phyloP scores from a whole-genome alignment of 1,284 basidiomycete species.

The Mixia osmundae region DNA sequence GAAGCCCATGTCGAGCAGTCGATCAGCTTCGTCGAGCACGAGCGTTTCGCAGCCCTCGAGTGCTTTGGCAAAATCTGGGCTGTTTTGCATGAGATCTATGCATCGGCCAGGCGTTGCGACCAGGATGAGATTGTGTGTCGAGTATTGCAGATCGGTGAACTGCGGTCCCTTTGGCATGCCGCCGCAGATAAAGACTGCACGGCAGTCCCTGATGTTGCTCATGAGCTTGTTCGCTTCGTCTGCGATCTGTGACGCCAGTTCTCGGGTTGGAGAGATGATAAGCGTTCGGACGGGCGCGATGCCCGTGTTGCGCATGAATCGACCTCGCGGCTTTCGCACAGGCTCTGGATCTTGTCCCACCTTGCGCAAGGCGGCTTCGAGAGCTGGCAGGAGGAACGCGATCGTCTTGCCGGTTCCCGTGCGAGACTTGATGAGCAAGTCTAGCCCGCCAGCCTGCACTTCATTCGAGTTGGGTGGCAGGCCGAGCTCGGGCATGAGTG shows the following conservation, averaged over 20 bases:
- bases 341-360: slow-evolving; percentile 11
- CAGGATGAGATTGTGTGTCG: too few species aligned
- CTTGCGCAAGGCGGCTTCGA: slow-evolving; percentile 29
- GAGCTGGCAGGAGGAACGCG: slow-evolving; percentile 67
- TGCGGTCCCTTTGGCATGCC: slow-evolving; percentile 45
- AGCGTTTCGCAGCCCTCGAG: slow-evolving; percentile 39
- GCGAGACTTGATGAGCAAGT: slow-evolving; percentile 49
- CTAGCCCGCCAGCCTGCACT: background rate
- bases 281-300: slow-evolving; percentile 37
- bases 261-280: slow-evolving; percentile 89
- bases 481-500: slow-evolving; percentile 29
- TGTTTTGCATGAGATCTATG: slow-evolving; percentile 46
- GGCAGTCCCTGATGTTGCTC: slow-evolving; percentile 37
- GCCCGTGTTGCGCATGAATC: too few species aligned
- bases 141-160: too few species aligned
- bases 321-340: slow-evolving; percentile 11
- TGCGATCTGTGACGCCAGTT: slow-evolving; percentile 95
- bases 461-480: slow-evolving; percentile 4
- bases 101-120: slow-evolving; percentile 84
- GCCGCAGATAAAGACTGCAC: slow-evolving; percentile 57
- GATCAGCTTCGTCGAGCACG: slow-evolving; percentile 87
- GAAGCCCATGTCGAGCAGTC: slow-evolving; percentile 90
- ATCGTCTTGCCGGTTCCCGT: slow-evolving; percentile 86
- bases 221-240: slow-evolving; percentile 93
- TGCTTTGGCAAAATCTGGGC: slow-evolving; percentile 33